Conservation (phyloP, 192 early-diverging fungal genomes). For the Backusella mclennaniae region DNA sequence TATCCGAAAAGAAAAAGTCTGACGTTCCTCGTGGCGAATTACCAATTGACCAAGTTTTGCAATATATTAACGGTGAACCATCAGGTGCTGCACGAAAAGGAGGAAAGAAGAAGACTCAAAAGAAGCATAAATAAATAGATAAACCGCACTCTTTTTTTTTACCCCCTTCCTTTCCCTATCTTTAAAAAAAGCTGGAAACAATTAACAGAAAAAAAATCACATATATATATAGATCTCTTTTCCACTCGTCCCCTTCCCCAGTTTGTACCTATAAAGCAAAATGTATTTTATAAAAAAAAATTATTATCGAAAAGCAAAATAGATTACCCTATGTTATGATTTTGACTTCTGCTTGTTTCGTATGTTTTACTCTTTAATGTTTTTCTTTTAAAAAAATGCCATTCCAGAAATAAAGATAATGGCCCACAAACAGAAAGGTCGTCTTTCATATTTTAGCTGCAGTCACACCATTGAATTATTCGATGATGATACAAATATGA, state of each 20-base stretch:
- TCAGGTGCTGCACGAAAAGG: constrained; percentile 3
- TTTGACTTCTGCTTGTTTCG: background rate
- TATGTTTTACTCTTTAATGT: background rate
- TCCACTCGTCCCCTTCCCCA: background rate
- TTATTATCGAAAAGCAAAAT: background rate
- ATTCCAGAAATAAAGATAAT: background rate
- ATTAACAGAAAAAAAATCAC: background rate
- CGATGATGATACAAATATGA: background rate
- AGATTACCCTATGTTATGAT: background rate
- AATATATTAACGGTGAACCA: constrained; percentile 57
- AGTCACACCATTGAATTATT: background rate
- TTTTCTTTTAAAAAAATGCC: background rate
- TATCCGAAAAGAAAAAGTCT: background rate
- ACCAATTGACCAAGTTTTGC: constrained; percentile 75
- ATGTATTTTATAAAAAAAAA: constrained; percentile 6
- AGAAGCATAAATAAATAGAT: constrained; percentile 12
- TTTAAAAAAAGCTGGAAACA: background rate
- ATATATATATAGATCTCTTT: background rate
- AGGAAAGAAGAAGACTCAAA: constrained; percentile 21
- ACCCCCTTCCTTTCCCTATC: background rate
- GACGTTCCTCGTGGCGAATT: constrained; percentile 62
- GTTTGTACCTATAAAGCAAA: background rate
- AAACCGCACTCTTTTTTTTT: background rate
- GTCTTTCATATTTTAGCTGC: background rate
- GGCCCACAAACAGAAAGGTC: background rate